Conservation (phyloP, 495 filamentous ascomycete genomes). For the Corynascus novoguineensis region DNA sequence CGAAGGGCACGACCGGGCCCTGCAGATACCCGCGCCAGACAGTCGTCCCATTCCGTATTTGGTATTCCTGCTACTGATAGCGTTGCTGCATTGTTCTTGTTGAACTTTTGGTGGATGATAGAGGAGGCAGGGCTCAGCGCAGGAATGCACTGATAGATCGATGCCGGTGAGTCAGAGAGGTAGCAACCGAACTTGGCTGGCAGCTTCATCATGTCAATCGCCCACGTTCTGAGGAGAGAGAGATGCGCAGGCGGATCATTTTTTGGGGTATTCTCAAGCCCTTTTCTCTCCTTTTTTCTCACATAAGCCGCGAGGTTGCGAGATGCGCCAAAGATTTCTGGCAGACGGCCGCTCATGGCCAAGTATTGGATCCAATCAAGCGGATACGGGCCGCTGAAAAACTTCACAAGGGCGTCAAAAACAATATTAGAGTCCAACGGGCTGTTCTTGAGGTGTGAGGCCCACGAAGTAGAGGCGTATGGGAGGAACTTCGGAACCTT, state of each 20-base stretch:
- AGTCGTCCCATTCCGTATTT: conserved; percentile 7
- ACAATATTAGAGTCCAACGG: not conserved
- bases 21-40: conserved; percentile 1
- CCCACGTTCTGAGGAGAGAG: conserved; percentile 1
- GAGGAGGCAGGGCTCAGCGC: conserved; percentile 9
- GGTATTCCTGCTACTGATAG: not conserved
- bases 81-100: not conserved
- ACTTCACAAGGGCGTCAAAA: conserved; percentile 1
- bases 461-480: conserved; percentile 10
- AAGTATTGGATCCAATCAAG: conserved; percentile 16
- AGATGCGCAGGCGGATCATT: not conserved
- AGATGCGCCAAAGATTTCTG: conserved; percentile 1
- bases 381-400: conserved; percentile 6
- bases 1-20: not conserved
- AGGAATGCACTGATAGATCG: conserved; percentile 13
- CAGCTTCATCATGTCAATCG: conserved; percentile 8
- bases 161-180: not conserved
- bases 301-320: not conserved
- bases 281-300: not conserved
- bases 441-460: not conserved
- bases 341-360: conserved; percentile 8
- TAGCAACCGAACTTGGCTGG: conserved; percentile 5
- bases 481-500: conserved; percentile 2
- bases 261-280: not conserved
- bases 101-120: conserved; percentile 9